These are phyloP conservation scores for Penicillium ucsense DNA, from an alignment of 495 filamentous ascomycete genomes.

Conservation along the genomic window DNA sequence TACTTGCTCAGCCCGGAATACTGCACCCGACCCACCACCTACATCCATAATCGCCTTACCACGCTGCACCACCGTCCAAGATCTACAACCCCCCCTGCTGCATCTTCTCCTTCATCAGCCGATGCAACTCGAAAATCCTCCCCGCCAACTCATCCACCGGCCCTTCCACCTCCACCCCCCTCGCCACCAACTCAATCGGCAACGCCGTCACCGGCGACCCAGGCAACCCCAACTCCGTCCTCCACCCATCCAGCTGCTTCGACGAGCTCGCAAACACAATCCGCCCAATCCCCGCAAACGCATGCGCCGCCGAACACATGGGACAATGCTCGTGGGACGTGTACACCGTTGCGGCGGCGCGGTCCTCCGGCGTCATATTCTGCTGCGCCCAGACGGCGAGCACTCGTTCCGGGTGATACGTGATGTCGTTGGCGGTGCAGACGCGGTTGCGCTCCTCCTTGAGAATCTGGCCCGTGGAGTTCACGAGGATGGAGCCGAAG, in stretches of 20 bases:
- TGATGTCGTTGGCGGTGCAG: conserved; percentile 7
- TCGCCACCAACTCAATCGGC: conserved; percentile 6
- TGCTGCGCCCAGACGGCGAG: conserved; percentile 10
- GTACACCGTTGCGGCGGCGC: conserved; percentile 18
- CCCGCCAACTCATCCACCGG: conserved; percentile 6
- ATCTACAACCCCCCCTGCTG: not conserved
- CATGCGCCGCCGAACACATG: conserved; percentile 25
- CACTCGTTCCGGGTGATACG: conserved; percentile 9
- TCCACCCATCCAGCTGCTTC: conserved; percentile 7
- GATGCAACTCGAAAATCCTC: conserved; percentile 10
- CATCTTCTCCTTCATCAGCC: conserved; percentile 1
- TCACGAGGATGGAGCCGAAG: conserved; percentile 17
- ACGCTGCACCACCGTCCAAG: not conserved
- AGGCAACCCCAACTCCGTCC: conserved; percentile 2
- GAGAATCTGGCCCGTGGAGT: conserved; percentile 2
- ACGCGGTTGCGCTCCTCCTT: conserved; percentile 12
- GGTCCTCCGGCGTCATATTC: conserved; percentile 14
- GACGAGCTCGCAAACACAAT: conserved; percentile 20
- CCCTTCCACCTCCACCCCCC: conserved; percentile 7
- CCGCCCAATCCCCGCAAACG: conserved; percentile 15
- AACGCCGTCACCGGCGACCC: conserved; percentile 3
- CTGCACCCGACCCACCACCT: not conserved
- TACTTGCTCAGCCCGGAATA: not conserved
- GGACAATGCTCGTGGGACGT: conserved; percentile 28
- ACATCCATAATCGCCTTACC: not conserved